These are phyloP conservation scores for Dryas octopetala DNA, from an alignment of 306 rosid species.

Conservation along the genomic window DNA sequence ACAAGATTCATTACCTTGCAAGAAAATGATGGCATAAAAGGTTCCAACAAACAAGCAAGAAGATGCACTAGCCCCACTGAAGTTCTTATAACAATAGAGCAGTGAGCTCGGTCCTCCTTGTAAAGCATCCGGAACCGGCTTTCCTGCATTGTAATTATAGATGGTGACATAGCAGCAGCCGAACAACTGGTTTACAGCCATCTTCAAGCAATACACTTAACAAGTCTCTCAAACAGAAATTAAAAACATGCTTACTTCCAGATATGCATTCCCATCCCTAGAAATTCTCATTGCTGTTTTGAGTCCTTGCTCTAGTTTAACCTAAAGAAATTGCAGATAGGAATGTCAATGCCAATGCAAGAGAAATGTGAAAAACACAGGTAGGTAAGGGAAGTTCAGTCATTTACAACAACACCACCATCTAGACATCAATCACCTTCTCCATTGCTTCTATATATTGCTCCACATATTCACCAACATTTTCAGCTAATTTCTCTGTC, in stretches of 20 bases:
- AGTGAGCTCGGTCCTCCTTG: slow-evolving; percentile 69
- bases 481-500: slow-evolving; percentile 58
- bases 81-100: slow-evolving; percentile 78
- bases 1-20: slow-evolving; percentile 50
- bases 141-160: slow-evolving; percentile 42
- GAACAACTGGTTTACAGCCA: not conserved
- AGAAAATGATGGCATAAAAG: slow-evolving; percentile 89
- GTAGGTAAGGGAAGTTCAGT: not conserved
- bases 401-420: not conserved
- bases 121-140: slow-evolving; percentile 83
- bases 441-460: slow-evolving; percentile 92
- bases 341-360: not conserved
- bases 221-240: not conserved
- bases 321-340: slow-evolving; percentile 41
- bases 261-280: slow-evolving; percentile 79
- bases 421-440: slow-evolving; percentile 51
- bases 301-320: slow-evolving; percentile 89
- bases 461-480: slow-evolving; percentile 62
- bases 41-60: slow-evolving; percentile 86
- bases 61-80: slow-evolving; percentile 82
- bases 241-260: slow-evolving; percentile 58
- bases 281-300: slow-evolving; percentile 87
- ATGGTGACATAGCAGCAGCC: slow-evolving; percentile 2
- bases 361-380: slow-evolving; percentile 6
- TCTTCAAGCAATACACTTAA: not conserved